Evolutionary conservation across 164 flowering plant species (phyloP).

Genomic region (Liriodendron chinense): DNA sequence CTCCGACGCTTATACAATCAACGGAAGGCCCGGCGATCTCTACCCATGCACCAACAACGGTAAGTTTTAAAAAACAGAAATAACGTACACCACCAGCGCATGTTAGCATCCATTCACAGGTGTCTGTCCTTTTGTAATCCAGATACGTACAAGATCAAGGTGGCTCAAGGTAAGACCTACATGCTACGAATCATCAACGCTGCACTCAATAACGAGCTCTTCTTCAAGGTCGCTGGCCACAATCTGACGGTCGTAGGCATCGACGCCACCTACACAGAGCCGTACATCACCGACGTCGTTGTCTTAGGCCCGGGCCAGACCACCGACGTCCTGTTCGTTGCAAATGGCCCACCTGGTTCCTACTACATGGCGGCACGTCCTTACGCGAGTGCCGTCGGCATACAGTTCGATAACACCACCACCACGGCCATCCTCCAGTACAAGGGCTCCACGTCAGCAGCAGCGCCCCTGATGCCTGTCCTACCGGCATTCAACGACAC

Average conservation of each 20-base stretch:
- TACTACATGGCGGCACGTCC: slow-evolving; percentile 69
- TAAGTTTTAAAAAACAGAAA: too few relatives aligned
- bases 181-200: slow-evolving; percentile 72
- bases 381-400: slow-evolving; percentile 32
- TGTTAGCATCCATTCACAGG: too few relatives aligned
- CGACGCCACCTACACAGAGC: slow-evolving; percentile 62
- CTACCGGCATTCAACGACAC: slow-evolving; percentile 56
- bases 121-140: neutral
- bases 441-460: slow-evolving; percentile 8
- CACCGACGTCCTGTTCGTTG: slow-evolving; percentile 51
- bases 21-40: slow-evolving; percentile 58
- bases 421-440: slow-evolving; percentile 43
- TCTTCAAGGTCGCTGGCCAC: slow-evolving; percentile 71
- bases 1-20: slow-evolving; percentile 72
- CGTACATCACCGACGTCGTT: slow-evolving; percentile 52
- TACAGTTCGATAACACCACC: slow-evolving; percentile 26
- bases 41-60: slow-evolving; percentile 46
- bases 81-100: too few relatives aligned
- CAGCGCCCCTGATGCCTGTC: slow-evolving; percentile 47
- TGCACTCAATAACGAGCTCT: slow-evolving; percentile 70
- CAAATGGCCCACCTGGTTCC: slow-evolving; percentile 35
- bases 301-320: slow-evolving; percentile 71
- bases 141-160: slow-evolving; percentile 42
- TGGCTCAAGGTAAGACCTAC: slow-evolving; percentile 54
- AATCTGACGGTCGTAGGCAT: slow-evolving; percentile 58